These are phyloP conservation scores for Rhodotorula sp. DNA, from an alignment of 1,284 basidiomycete genomes.

Conservation along the genomic window DNA sequence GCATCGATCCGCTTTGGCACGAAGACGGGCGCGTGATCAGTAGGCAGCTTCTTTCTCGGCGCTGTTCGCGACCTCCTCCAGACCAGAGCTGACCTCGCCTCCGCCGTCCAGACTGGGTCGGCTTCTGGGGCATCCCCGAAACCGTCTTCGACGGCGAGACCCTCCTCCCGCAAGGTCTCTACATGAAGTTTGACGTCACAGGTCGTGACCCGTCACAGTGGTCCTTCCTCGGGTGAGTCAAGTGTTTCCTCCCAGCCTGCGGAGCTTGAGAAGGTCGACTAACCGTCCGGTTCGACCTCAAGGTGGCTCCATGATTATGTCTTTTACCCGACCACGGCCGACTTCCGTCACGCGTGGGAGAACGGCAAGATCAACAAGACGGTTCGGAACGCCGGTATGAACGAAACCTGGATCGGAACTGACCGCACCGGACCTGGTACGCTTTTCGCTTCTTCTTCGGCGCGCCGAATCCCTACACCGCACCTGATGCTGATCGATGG, in stretches of 20 bases:
- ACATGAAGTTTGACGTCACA: conserved; percentile 43
- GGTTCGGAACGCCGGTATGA: conserved; percentile 31
- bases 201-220: conserved; percentile 45
- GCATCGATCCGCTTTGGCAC: conserved; percentile 46
- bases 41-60: background rate
- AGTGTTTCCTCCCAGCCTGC: no score
- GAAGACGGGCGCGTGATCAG: conserved; percentile 37
- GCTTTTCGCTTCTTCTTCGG: background rate
- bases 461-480: background rate
- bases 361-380: conserved; percentile 41
- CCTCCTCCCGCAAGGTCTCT: conserved; percentile 45
- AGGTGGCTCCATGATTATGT: conserved; percentile 40
- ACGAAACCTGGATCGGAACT: conserved; percentile 44
- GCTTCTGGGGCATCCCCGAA: conserved; percentile 27
- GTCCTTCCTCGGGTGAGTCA: conserved; percentile 31
- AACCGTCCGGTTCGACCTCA: background rate
- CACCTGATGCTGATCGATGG: background rate
- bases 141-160: conserved; percentile 43
- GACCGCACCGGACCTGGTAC: conserved; percentile 35
- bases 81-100: background rate
- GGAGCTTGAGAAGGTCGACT: background rate
- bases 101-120: conserved; percentile 12
- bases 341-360: conserved; percentile 47
- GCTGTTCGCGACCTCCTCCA: background rate
- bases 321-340: conserved; percentile 44